Evolutionary conservation across 805 yeast genomes (phyloP).

Genomic region (Kodamaea nitidulidarum): DNA sequence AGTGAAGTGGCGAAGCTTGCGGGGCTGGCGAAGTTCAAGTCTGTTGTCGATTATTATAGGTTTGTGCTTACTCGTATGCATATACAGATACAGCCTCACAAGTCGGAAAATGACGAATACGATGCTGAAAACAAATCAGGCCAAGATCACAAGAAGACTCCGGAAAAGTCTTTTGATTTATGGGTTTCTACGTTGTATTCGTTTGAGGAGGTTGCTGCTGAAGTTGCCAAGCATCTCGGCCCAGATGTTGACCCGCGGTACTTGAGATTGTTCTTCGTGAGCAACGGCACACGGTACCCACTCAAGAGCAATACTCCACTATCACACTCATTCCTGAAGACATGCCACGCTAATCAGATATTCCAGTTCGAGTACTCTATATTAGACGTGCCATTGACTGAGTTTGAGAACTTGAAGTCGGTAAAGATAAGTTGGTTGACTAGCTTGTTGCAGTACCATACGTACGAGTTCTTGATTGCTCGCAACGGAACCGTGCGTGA

Average conservation of each 20-base stretch:
- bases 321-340: conserved; percentile 40
- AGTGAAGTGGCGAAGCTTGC: conserved; percentile 21
- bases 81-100: conserved; percentile 47
- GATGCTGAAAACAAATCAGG: too few relatives aligned
- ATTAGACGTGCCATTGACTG: conserved; percentile 67
- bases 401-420: conserved; percentile 70
- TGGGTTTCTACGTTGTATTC: conserved; percentile 65
- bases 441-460: conserved; percentile 63
- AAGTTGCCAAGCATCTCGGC: conserved; percentile 50
- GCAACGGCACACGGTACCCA: conserved; percentile 54
- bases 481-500: conserved; percentile 53
- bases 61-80: conserved; percentile 60
- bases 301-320: conserved; percentile 31
- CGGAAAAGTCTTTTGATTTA: conserved; percentile 43
- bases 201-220: conserved; percentile 58
- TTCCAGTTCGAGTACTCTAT: conserved; percentile 66
- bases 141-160: background rate
- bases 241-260: conserved; percentile 50
- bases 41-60: conserved; percentile 45
- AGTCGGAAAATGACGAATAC: conserved; percentile 43
- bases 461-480: conserved; percentile 66
- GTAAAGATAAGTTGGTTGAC: conserved; percentile 70
- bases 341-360: conserved; percentile 42
- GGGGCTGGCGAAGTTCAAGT: conserved; percentile 16
- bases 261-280: conserved; percentile 62